These are phyloP conservation scores for Mayamaea pseudoterrestris DNA, from an alignment of 108 stramenopile genomes.

Conservation along the genomic window DNA sequence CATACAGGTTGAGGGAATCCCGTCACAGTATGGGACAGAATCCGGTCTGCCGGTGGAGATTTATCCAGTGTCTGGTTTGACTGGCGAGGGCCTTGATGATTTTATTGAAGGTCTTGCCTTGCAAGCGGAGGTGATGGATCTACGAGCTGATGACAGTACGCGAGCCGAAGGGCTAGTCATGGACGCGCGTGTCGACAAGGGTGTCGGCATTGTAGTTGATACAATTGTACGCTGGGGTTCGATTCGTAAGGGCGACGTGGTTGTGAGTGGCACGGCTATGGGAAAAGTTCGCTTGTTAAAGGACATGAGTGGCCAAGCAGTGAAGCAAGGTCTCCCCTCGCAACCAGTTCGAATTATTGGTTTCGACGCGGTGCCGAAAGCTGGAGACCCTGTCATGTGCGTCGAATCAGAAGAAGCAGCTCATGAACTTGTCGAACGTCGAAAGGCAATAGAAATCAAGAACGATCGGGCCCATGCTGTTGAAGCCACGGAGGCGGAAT, in stretches of 20 bases:
- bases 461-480: conserved; percentile 9
- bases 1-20: conserved; percentile 47
- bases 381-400: conserved; percentile 67
- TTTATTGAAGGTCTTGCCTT: conserved; percentile 67
- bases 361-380: conserved; percentile 67
- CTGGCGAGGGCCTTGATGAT: conserved; percentile 86
- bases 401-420: conserved; percentile 62
- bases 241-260: conserved; percentile 47
- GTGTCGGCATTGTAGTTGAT: conserved; percentile 71
- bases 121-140: conserved; percentile 77
- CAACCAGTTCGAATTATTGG: conserved; percentile 77
- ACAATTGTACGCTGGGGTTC: conserved; percentile 73
- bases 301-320: conserved; percentile 44
- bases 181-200: conserved; percentile 71
- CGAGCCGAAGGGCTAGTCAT: conserved; percentile 73
- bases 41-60: conserved; percentile 80
- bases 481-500: conserved; percentile 13
- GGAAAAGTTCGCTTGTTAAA: conserved; percentile 63
- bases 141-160: conserved; percentile 66
- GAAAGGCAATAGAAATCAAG: conserved; percentile 4
- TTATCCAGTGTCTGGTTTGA: conserved; percentile 77
- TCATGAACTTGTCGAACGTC: conserved; percentile 41
- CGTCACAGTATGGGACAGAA: conserved; percentile 30
- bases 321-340: conserved; percentile 55
- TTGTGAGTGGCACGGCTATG: conserved; percentile 61